Evolutionary conservation across 1,139 yeast species (phyloP).

Genomic region (Ashbya aceris): DNA sequence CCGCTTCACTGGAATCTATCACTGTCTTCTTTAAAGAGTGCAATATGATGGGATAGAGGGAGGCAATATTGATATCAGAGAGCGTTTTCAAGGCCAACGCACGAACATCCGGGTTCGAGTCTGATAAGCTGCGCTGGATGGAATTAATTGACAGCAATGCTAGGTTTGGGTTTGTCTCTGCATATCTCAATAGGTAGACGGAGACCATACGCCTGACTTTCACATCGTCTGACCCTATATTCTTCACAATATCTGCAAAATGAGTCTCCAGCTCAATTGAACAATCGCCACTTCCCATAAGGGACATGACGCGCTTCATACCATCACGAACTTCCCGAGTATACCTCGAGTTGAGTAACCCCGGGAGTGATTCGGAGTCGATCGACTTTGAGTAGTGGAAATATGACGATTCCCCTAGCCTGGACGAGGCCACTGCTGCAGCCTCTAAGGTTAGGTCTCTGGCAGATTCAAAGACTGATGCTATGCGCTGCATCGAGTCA

Average conservation of each 20-base stretch:
- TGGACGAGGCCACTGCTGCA: conserved; percentile 66
- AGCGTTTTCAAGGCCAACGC: conserved; percentile 71
- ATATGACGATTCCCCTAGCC: conserved; percentile 46
- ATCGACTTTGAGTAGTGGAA: conserved; percentile 34
- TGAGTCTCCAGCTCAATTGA: conserved; percentile 34
- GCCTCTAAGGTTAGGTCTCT: conserved; percentile 73
- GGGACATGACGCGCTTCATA: conserved; percentile 62
- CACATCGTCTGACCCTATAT: conserved; percentile 62
- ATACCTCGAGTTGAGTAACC: conserved; percentile 55
- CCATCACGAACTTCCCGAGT: conserved; percentile 70
- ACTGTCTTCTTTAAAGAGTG: conserved; percentile 63
- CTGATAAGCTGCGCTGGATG: conserved; percentile 72
- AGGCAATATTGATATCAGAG: conserved; percentile 70
- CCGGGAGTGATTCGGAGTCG: conserved; percentile 55
- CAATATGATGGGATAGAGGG: conserved; percentile 69
- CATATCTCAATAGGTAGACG: conserved; percentile 64
- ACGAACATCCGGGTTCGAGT: conserved; percentile 57
- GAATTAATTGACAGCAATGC: conserved; percentile 86
- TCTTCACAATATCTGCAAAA: conserved; percentile 81
- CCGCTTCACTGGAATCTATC: conserved; percentile 66
- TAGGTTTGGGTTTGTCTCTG: conserved; percentile 79
- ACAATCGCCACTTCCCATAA: conserved; percentile 57
- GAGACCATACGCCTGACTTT: conserved; percentile 73
- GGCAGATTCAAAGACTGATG: conserved; percentile 69
- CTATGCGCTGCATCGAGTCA: conserved; percentile 42